Base-by-base conservation (phyloP, 2,329 filamentous ascomycete genomes). In the Aspergillus cejpii region DNA sequence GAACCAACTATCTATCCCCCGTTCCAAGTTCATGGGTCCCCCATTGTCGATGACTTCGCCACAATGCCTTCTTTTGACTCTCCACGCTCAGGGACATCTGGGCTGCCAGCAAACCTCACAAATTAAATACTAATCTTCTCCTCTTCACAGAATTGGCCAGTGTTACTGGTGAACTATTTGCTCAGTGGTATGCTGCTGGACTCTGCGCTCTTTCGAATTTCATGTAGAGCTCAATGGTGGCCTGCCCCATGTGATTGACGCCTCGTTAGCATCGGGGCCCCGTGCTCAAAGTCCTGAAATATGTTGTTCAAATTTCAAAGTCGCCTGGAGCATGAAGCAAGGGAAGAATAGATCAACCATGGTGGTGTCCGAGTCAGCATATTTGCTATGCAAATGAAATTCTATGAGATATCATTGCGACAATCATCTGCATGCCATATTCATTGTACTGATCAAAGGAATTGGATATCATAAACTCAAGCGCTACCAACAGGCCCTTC, bases 401-500 rank as follows among this genome's bases (percentile, higher is more conserved):
- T 51, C 49, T 57, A 52, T 41, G 38, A 34, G 31, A 40, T 47
- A 47, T 51, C 51, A 44, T 53, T 44, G 31, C 21, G 33, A 48
- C 41, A 39, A 38, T 51, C 53, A 38, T 51, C 44, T 37, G 37
- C 26, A 46, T 37, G 48, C 10, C 23, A 39, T 51, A 48, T 43
- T 49, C 47, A 19, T 50, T 33, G 50, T 42, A 19, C 14, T 39
- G 39, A 41, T 44, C 26, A 37, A 38, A 47, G 28, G 41, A 47
- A 33, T 10, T 49, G 41, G 37, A 48, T 39, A 45, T 50, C 48
- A 43, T 42, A 31, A 43, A 34, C 41, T 57, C 45, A 64, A 48
- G 59, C 55, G 51, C 58, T 60, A 44, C 55, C 58, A 40, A 62
- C 71, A 10, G 85, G 85, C 3, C 85, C 85, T 64, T 88, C 85